phyloP scores from a whole-genome alignment of 2,329 filamentous ascomycete genomes.

The Dothistroma pini region DNA sequence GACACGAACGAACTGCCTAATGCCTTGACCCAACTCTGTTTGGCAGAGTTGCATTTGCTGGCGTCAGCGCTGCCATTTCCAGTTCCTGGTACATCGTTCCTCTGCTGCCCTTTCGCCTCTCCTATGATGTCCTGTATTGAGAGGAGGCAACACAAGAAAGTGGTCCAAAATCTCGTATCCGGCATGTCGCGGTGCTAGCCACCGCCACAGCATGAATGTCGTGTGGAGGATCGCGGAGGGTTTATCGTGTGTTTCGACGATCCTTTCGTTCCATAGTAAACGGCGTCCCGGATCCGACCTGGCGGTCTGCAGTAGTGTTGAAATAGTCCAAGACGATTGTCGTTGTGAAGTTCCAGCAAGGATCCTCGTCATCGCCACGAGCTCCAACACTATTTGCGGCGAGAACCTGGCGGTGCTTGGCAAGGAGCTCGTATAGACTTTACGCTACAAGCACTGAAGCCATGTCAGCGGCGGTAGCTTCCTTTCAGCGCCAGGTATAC shows the following conservation, averaged over 20 bases:
- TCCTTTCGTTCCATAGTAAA: not conserved
- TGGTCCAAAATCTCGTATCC: not conserved
- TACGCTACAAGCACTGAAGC: not conserved
- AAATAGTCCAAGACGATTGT: not conserved
- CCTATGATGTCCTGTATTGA: not conserved
- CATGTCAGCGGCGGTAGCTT: not conserved
- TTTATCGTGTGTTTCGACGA: not conserved
- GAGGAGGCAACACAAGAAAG: not conserved
- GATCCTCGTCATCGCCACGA: not conserved
- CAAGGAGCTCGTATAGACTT: not conserved
- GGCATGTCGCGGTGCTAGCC: not conserved
- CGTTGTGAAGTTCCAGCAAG: not conserved
- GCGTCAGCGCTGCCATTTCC: constrained; percentile 9
- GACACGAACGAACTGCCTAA: constrained; percentile 7
- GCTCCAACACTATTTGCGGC: not conserved
- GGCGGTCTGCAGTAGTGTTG: not conserved
- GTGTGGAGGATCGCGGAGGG: not conserved
- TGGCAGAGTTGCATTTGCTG: constrained; percentile 12
- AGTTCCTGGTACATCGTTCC: not conserved
- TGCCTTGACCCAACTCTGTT: constrained; percentile 7
- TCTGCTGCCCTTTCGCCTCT: not conserved
- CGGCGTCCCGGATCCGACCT: not conserved
- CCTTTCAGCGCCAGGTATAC: not conserved
- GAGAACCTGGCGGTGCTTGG: not conserved
- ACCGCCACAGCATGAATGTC: not conserved